A percentile compares a stretch with the other conserved stretches of the same genome.
Conservation (phyloP, 805 yeast species). For the Candida alai region DNA sequence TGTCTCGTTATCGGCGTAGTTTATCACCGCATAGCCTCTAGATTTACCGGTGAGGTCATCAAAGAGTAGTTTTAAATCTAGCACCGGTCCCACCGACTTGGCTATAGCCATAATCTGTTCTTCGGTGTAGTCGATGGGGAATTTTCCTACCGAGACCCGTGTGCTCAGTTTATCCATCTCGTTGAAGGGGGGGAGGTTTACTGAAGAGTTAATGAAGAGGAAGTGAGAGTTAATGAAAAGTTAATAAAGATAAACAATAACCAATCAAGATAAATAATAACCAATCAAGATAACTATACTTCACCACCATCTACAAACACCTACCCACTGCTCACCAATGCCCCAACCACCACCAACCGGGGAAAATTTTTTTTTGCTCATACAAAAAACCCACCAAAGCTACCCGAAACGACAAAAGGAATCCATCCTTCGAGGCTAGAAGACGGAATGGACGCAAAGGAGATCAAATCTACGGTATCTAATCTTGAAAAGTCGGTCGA, state of each 20-base stretch:
- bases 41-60: constrained; percentile 89
- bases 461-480: constrained; percentile 64
- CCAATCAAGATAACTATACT: too few species aligned
- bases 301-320: neutral
- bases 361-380: too few species aligned
- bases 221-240: too few species aligned
- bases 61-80: constrained; percentile 68
- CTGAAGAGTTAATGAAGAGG: too few species aligned
- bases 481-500: constrained; percentile 71
- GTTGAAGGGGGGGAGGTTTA: too few species aligned
- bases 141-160: constrained; percentile 74
- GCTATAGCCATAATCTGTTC: constrained; percentile 89
- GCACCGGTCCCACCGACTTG: constrained; percentile 83
- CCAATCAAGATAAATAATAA: too few species aligned
- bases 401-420: neutral
- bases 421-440: constrained; percentile 2
- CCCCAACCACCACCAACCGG: too few species aligned
- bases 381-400: too few species aligned
- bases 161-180: constrained; percentile 12
- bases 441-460: constrained; percentile 61
- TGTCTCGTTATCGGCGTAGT: constrained; percentile 76
- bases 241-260: too few species aligned
- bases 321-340: too few species aligned
- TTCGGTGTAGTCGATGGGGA: constrained; percentile 91
- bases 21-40: constrained; percentile 86